Evolutionary conservation across 257 asterid species (phyloP).

Genomic region (Leptodermis oblonga): DNA sequence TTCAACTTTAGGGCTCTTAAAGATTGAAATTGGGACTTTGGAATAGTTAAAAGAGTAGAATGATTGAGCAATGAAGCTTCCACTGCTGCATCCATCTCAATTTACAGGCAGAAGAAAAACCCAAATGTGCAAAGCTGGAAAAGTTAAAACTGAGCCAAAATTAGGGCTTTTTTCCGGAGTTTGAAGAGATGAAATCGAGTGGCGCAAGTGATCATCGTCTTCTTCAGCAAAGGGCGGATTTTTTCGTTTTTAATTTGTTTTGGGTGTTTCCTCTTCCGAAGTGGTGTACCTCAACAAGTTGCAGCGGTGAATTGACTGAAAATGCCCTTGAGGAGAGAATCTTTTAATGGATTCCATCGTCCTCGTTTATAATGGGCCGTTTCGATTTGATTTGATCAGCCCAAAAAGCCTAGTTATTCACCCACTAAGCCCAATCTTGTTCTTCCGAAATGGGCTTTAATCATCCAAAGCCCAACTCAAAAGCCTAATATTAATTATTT

Average conservation of each 20-base stretch:
- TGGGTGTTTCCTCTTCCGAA: background rate
- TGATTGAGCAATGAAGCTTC: constrained; percentile 34
- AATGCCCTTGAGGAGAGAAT: constrained; percentile 17
- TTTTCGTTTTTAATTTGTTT: background rate
- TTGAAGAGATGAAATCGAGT: constrained; percentile 41
- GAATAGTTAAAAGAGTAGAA: constrained; percentile 18
- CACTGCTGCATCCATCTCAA: constrained; percentile 55
- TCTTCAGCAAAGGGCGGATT: constrained; percentile 1
- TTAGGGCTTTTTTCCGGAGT: constrained; percentile 30
- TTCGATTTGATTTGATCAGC: too few relatives aligned
- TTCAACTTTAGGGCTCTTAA: constrained; percentile 25
- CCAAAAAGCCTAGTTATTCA: too few relatives aligned
- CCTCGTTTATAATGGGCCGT: background rate
- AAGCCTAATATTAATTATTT: too few relatives aligned
- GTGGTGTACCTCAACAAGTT: constrained; percentile 23
- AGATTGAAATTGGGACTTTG: constrained; percentile 27
- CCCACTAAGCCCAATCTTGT: too few relatives aligned
- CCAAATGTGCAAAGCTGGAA: background rate
- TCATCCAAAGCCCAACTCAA: too few relatives aligned
- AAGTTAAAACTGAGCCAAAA: background rate
- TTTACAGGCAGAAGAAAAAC: background rate
- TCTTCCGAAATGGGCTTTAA: too few relatives aligned
- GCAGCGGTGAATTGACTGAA: constrained; percentile 31
- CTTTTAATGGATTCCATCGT: background rate
- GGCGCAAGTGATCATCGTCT: constrained; percentile 42